phyloP scores from a whole-genome alignment of 768 basidiomycete species.

The Obba rivulosa region DNA sequence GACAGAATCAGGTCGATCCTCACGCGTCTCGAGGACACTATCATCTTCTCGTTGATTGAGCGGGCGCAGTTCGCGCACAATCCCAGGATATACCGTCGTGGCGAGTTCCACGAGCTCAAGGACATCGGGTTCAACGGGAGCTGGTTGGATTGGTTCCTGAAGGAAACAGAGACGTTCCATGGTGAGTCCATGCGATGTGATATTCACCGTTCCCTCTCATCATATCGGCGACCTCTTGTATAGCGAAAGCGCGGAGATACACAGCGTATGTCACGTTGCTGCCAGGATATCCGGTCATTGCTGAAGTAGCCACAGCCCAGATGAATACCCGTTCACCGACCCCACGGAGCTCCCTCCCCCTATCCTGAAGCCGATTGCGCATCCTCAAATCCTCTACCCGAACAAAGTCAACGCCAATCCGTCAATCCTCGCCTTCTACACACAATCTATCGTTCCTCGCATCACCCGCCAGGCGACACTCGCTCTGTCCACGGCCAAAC shows the following conservation, averaged over 20 bases:
- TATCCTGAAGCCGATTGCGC: constrained; percentile 65
- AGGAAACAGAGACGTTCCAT: constrained; percentile 92
- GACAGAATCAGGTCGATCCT: constrained; percentile 85
- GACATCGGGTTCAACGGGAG: constrained; percentile 74
- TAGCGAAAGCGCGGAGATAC: constrained; percentile 93
- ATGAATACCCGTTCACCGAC: constrained; percentile 93
- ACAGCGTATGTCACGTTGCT: constrained; percentile 57
- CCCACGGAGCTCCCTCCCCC: constrained; percentile 67
- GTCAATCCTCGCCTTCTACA: constrained; percentile 87
- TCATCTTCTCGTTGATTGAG: constrained; percentile 97
- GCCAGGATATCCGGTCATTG: not conserved
- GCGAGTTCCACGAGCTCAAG: constrained; percentile 72
- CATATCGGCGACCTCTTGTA: too few relatives aligned
- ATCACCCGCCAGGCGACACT: constrained; percentile 75
- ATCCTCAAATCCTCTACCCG: constrained; percentile 74
- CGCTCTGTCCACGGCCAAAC: constrained; percentile 58
- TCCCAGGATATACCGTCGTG: constrained; percentile 78
- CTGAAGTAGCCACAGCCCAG: constrained; percentile 56
- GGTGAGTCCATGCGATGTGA: constrained; percentile 48
- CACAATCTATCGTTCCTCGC: constrained; percentile 78
- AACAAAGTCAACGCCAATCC: constrained; percentile 84
- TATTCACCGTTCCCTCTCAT: not conserved
- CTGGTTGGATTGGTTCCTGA: constrained; percentile 98
- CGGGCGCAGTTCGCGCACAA: constrained; percentile 96
- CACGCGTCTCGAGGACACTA: constrained; percentile 92